Evolutionary conservation across 2,329 filamentous ascomycete genomes (phyloP), one percentile per base, ranked within the genome.

Genomic region (Trichoderma koningii): DNA sequence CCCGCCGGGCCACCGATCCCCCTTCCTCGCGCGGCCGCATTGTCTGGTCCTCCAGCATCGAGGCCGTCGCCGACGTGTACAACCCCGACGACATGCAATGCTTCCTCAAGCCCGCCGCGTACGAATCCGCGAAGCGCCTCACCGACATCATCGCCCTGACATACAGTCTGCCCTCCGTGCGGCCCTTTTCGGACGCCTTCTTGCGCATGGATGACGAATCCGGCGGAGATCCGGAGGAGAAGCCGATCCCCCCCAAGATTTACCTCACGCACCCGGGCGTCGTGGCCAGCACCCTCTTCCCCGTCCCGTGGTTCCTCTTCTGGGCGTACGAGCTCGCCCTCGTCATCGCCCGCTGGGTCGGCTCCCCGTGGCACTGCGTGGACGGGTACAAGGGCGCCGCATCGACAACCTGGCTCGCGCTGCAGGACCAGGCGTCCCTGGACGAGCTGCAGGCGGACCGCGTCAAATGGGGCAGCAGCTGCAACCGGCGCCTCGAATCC

Each of bases 261-360:
- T 96, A 95, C 78, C 75, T 96, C 67, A 83, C 88, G 0, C 95
- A 99, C 74, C 95, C 95, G 0, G 95, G 95, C 68, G 85, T 99
- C 67, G 90, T 93, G 69, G 89, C 86, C 61, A 97, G 93, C 1
- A 85, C 87, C 1, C 90, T 99, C 68, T 85, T 97, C 68, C 88
- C 91, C 0, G 83, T 97, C 7, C 84, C 86, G 57, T 82, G 84
- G 69, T 80, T 93, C 69, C 82, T 97, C 66, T 85, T 87, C 68
- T 88, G 86, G 75, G 80, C 84, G 67, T 95, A 95, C 85, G 77
- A 85, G 57, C 73, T 85, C 21, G 80, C 85, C 3, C 88, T 96
- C 74, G 88, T 88, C 74, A 50, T 96, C 17, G 87, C 87, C 15
- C 90, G 94, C 68, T 87, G 85, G 80, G 74, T 93, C 28, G 95